These are phyloP conservation scores for Candida parachauliodes DNA, from an alignment of 805 yeast genomes.

Conservation along the genomic window DNA sequence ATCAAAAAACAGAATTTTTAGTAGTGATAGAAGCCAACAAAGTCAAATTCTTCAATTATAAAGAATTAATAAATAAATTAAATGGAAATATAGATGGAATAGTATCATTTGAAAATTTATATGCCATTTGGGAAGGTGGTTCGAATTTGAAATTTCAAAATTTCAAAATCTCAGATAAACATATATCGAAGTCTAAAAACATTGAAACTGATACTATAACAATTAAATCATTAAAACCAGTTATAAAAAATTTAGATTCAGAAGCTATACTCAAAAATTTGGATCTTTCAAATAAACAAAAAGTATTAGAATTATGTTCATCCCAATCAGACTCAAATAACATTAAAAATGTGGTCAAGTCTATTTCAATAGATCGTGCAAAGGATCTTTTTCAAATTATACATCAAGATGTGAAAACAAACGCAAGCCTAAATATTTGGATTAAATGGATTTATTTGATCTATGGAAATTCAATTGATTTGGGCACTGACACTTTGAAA, in stretches of 20 bases:
- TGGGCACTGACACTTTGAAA: conserved; percentile 37
- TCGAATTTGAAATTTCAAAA: neutral
- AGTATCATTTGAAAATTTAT: neutral
- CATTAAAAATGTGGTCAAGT: conserved; percentile 34
- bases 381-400: conserved; percentile 25
- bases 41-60: neutral
- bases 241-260: conserved; percentile 19
- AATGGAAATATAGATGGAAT: conserved; percentile 3
- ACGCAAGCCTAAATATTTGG: conserved; percentile 48
- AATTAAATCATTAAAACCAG: neutral
- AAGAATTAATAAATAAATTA: neutral
- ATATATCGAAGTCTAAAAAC: neutral
- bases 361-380: conserved; percentile 20
- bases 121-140: neutral
- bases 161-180: neutral
- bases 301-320: conserved; percentile 23
- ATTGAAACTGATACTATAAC: conserved; percentile 10
- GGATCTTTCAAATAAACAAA: conserved; percentile 9
- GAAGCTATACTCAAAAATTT: conserved; percentile 20
- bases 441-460: conserved; percentile 73
- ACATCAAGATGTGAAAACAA: conserved; percentile 26
- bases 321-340: conserved; percentile 26
- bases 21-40: neutral
- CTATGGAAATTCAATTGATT: conserved; percentile 53
- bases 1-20: neutral